These are phyloP conservation scores for Cytospora leucostoma DNA, from an alignment of 2,329 filamentous ascomycete species.

Conservation along the genomic window DNA sequence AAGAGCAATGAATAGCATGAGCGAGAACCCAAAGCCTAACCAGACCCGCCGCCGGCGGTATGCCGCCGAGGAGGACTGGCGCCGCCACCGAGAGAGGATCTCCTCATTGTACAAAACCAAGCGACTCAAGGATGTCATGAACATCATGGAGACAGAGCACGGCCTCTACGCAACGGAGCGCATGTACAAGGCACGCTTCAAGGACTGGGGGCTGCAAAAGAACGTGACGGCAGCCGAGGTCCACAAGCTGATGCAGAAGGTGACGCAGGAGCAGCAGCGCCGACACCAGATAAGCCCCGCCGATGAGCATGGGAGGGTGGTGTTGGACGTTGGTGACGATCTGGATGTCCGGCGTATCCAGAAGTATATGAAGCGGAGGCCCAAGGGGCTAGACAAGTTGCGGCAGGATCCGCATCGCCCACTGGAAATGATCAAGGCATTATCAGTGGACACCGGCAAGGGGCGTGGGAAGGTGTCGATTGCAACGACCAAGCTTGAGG, in stretches of 20 bases:
- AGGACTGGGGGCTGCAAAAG: constrained; percentile 38
- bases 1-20: background rate
- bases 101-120: constrained; percentile 34
- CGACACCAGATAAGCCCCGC: background rate
- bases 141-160: constrained; percentile 33
- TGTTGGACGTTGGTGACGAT: constrained; percentile 8
- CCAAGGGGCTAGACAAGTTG: constrained; percentile 15
- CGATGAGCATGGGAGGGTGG: background rate
- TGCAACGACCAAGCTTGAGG: constrained; percentile 5
- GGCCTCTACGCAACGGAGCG: constrained; percentile 35
- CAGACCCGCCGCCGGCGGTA: constrained; percentile 18
- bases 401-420: constrained; percentile 3
- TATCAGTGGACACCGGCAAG: constrained; percentile 19
- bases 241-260: constrained; percentile 30
- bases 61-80: constrained; percentile 34
- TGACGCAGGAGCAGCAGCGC: constrained; percentile 30
- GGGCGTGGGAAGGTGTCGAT: constrained; percentile 18
- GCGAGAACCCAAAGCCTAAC: background rate
- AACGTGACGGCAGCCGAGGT: constrained; percentile 37
- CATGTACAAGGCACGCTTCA: constrained; percentile 40
- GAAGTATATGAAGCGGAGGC: constrained; percentile 26
- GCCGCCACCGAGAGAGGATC: constrained; percentile 32
- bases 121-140: constrained; percentile 35
- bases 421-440: constrained; percentile 21
- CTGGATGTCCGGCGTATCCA: constrained; percentile 20